Evolutionary conservation across 768 basidiomycete species (phyloP), one percentile per base, ranked within the genome.

Genomic region (Tricholoma flavovirens): DNA sequence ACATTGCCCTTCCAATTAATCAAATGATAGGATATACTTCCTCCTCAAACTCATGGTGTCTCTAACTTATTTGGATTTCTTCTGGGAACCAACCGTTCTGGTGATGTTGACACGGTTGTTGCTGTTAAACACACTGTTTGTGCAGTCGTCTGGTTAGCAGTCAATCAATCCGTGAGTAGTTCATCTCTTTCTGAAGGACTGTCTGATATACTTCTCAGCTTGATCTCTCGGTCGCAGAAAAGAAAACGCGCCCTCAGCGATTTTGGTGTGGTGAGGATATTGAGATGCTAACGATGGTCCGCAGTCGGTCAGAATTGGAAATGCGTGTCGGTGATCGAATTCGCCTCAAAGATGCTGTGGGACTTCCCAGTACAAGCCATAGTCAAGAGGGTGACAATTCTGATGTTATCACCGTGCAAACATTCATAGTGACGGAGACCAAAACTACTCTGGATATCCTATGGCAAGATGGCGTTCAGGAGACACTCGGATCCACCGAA

Each of bases 381-480:
- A 83, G 83, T 21, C 72, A 74, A 33, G 78, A 77, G 15, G 71
- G 69, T 6, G 79, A 79, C 11, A 62, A 69, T 9, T 68, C 74
- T 45, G 77, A 77, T 19, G 62, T 72, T 49, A 69, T 92, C 12
- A 71, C 76, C 43, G 80, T 86, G 33, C 75, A 77, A 43, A 79
- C 82, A 2, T 78, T 85, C 56, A 74, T 81, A 24, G 87, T 96
- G 17, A 79, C 75, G 42, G 83, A 89, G 71, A 89, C 88, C 3
- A 74, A 78, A 54, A 88, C 92, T n/a, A 74, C 69, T 8, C 74
- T 89, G 22, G 78, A 81, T 24, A 75, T 98, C 30, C 67, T 95
- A 10, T 98, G 95, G 95, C 94, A 97, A 74, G 86, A 92, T 66
- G 93, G 93, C 21, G 78, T 75, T 17, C 73, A 69, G 49, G 88